phyloP scores from a whole-genome alignment of 768 basidiomycete species.

The Tricholoma bakamatsutake region DNA sequence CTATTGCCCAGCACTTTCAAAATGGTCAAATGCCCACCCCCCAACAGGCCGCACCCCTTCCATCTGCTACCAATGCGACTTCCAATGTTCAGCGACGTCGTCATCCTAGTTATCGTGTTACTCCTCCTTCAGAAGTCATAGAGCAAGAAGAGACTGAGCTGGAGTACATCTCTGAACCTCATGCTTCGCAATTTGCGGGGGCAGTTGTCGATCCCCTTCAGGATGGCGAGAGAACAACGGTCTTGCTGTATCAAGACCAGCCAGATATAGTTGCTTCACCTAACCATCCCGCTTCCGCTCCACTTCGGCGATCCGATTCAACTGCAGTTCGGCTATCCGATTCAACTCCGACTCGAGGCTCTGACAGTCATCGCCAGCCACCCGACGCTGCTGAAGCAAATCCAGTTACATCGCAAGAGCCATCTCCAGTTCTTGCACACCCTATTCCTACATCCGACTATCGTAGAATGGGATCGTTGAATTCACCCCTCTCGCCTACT shows the following conservation, averaged over 20 bases:
- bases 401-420: conserved; percentile 9
- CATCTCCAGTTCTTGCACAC: conserved; percentile 27
- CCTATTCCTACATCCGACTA: conserved; percentile 30
- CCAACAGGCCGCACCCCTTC: conserved; percentile 9
- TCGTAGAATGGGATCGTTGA: conserved; percentile 29
- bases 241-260: conserved; percentile 13
- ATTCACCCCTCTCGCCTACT: conserved; percentile 16
- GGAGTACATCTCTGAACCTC: conserved; percentile 15
- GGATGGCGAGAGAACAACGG: conserved; percentile 8
- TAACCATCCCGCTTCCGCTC: conserved; percentile 5
- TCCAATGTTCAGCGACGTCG: conserved; percentile 18
- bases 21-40: conserved; percentile 28
- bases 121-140: conserved; percentile 23
- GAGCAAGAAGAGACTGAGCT: conserved; percentile 23
- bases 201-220: conserved; percentile 4
- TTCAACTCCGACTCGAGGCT: neutral
- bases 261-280: conserved; percentile 6
- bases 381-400: conserved; percentile 6
- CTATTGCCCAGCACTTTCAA: conserved; percentile 28
- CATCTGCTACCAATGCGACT: conserved; percentile 8
- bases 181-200: conserved; percentile 14
- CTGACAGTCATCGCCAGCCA: conserved; percentile 6
- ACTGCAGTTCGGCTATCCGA: neutral
- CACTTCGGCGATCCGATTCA: neutral
- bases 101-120: conserved; percentile 24